phyloP scores from a whole-genome alignment of 2,329 filamentous ascomycete species.

The Balansia obtecta region DNA sequence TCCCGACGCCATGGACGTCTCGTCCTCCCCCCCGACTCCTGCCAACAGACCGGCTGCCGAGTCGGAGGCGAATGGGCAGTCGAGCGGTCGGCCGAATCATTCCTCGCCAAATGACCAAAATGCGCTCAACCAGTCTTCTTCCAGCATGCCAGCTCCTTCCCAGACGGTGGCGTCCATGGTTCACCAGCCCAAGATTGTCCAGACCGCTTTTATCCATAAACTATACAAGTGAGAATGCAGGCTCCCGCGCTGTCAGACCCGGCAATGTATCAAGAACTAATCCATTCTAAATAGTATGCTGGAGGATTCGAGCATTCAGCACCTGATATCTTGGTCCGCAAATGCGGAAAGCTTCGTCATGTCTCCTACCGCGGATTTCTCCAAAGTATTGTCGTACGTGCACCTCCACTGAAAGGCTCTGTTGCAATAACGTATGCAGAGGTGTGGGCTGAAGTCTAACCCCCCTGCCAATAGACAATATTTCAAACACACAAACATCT shows the following conservation, averaged over 20 bases:
- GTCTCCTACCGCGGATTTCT: constrained; percentile 94
- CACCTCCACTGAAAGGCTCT: not conserved
- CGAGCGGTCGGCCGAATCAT: constrained; percentile 23
- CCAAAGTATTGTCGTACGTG: constrained; percentile 89
- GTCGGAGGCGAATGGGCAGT: constrained; percentile 25
- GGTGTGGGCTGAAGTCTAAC: constrained; percentile 4
- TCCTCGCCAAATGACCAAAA: constrained; percentile 26
- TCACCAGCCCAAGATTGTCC: constrained; percentile 92
- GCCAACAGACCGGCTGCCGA: constrained; percentile 33
- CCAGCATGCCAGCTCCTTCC: constrained; percentile 37
- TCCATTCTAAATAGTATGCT: constrained; percentile 58
- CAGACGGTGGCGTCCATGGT: constrained; percentile 53
- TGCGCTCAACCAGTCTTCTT: constrained; percentile 14
- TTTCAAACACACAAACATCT: constrained; percentile 99
- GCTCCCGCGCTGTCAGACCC: no score
- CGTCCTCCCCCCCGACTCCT: constrained; percentile 35
- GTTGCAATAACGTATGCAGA: not conserved
- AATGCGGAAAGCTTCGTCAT: constrained; percentile 97
- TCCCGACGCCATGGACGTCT: constrained; percentile 51
- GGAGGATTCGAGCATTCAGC: constrained; percentile 83
- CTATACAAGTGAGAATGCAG: constrained; percentile 70
- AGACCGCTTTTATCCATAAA: constrained; percentile 98
- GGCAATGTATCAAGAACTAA: no score
- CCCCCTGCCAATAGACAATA: constrained; percentile 58
- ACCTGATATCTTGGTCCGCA: constrained; percentile 91